Evolutionary conservation across 2,329 filamentous ascomycete species (phyloP).

Genomic region (Fusarium sterilihyphosum): DNA sequence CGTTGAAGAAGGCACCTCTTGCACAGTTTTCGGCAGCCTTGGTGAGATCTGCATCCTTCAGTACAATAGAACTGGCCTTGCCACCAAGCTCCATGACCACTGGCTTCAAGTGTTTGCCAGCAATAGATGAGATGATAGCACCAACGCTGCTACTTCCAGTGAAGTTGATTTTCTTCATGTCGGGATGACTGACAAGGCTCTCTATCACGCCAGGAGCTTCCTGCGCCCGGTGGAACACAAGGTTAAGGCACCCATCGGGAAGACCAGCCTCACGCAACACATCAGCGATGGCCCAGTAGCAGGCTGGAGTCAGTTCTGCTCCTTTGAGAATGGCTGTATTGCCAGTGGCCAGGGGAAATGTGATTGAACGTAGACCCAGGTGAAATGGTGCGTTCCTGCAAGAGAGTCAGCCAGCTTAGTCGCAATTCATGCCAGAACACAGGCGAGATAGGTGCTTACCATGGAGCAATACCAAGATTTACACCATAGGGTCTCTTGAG

Average conservation of each 20-base stretch:
- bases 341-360: background rate
- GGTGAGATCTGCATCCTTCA: background rate
- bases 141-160: background rate
- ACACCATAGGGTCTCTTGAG: constrained; percentile 27
- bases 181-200: background rate
- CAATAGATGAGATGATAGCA: background rate
- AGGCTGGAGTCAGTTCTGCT: background rate
- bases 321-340: background rate
- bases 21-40: background rate
- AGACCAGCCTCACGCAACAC: background rate
- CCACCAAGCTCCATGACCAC: background rate
- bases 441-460: background rate
- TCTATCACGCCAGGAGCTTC: background rate
- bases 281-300: background rate
- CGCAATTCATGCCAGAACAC: background rate
- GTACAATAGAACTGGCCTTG: background rate
- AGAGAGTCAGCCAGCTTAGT: no score
- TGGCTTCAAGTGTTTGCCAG: background rate
- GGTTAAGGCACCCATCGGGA: background rate
- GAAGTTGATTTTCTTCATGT: background rate
- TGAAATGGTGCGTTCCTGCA: background rate
- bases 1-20: background rate
- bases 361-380: background rate
- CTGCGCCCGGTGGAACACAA: background rate
- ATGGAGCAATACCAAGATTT: constrained; percentile 14